Percentiles rank a stretch among this genome's conserved stretches.
Conservation (phyloP, 352 stramenopile species). For the Globisporangium emineosum region DNA sequence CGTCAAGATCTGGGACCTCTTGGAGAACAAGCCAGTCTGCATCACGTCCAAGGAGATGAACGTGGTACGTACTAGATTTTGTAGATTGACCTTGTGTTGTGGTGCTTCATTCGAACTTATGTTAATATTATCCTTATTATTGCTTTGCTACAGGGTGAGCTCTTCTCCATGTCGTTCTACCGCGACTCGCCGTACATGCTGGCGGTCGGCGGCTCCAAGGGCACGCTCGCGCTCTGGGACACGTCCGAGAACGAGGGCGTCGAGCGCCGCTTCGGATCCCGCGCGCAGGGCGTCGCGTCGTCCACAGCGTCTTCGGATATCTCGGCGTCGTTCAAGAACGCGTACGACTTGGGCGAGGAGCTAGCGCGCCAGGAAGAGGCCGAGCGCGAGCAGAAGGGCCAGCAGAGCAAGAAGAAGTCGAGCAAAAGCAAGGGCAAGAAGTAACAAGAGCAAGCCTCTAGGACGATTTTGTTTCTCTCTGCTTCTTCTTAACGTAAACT, state of each 20-base stretch:
- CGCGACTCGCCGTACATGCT: conserved; percentile 87
- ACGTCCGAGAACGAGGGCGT: conserved; percentile 84
- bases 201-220: conserved; percentile 86
- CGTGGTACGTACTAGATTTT: conserved; percentile 56
- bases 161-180: conserved; percentile 91
- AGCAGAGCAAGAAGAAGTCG: conserved; percentile 49
- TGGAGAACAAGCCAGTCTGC: conserved; percentile 64
- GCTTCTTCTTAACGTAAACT: neutral
- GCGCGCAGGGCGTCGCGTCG: conserved; percentile 41
- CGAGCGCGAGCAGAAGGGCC: conserved; percentile 29
- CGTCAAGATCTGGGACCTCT: conserved; percentile 96
- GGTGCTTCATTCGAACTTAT: neutral
- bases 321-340: conserved; percentile 68
- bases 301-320: conserved; percentile 36
- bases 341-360: conserved; percentile 75
- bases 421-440: conserved; percentile 47
- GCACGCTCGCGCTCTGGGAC: conserved; percentile 88
- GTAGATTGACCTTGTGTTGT: neutral
- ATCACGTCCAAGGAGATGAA: conserved; percentile 92
- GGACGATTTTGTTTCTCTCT: neutral
- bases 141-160: conserved; percentile 57
- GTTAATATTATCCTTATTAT: neutral
- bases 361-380: conserved; percentile 69
- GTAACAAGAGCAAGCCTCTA: conserved; percentile 7
- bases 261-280: conserved; percentile 79